Conservation (phyloP, 2,329 filamentous ascomycete species). For the Hirsutella thompsonii region DNA sequence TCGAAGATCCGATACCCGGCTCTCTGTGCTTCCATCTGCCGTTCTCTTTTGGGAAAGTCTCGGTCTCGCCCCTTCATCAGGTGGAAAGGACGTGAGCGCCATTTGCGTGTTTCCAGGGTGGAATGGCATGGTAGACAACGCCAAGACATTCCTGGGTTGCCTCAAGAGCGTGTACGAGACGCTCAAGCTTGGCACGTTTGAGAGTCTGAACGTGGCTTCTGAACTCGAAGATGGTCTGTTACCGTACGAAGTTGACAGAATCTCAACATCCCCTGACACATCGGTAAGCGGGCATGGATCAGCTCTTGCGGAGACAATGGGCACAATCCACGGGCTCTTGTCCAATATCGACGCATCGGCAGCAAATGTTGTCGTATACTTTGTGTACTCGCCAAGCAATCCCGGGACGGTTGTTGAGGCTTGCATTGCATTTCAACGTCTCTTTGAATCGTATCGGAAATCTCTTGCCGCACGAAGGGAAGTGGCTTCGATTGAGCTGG, state of each 20-base stretch:
- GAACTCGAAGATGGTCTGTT: slow-evolving; percentile 32
- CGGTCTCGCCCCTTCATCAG: slow-evolving; percentile 58
- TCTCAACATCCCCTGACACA: slow-evolving; percentile 25
- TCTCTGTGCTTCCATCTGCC: slow-evolving; percentile 64
- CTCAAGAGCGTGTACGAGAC: slow-evolving; percentile 62
- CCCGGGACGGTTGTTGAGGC: slow-evolving; percentile 53
- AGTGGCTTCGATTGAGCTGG: slow-evolving; percentile 47
- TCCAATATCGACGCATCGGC: slow-evolving; percentile 26
- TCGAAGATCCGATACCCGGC: slow-evolving; percentile 52
- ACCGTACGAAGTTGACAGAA: slow-evolving; percentile 34
- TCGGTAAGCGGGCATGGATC: slow-evolving; percentile 28
- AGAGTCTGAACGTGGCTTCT: slow-evolving; percentile 28
- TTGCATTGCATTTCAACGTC: slow-evolving; percentile 59
- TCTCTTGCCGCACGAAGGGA: slow-evolving; percentile 27
- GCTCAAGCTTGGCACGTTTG: slow-evolving; percentile 57
- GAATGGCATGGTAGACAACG: slow-evolving; percentile 47
- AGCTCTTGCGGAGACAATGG: slow-evolving; percentile 34
- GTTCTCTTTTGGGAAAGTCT: slow-evolving; percentile 73
- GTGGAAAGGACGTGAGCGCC: slow-evolving; percentile 56
- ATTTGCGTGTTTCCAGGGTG: slow-evolving; percentile 59
- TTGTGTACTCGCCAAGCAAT: slow-evolving; percentile 56
- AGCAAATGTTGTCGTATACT: slow-evolving; percentile 62
- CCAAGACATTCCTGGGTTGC: slow-evolving; percentile 52
- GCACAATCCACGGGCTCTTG: slow-evolving; percentile 33
- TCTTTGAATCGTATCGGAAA: slow-evolving; percentile 48